Evolutionary conservation across 495 filamentous ascomycete species (phyloP), one percentile per base, ranked within the genome.

Genomic region (Penicillium samsonianum): DNA sequence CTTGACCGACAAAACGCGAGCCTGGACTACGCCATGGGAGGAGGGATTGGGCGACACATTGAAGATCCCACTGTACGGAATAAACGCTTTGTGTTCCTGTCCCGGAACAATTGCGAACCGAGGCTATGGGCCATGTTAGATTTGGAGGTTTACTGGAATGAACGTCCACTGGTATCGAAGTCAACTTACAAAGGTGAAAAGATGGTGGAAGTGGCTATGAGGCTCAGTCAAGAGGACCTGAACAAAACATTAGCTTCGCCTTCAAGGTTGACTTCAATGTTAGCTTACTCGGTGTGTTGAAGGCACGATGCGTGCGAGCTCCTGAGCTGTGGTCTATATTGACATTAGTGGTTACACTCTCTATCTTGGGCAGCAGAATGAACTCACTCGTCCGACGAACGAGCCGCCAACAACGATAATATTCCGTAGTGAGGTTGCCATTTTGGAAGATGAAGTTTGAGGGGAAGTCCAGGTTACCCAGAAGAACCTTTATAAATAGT

Each of bases 31-130:
- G 11, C 59, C 30, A 56, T 80, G 78, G 10, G 60, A 61, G 0
- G 67, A 48, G 3, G 73, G 52, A n/a, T 68, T 63, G 9, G 78
- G 67, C 9, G 65, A 52, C 1, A 38, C 56, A 3, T 71, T 46
- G 54, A 80, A 81, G 22, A 79, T 59, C 10, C 65, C 60, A 20
- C 60, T 71, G 63, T 80, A 80, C 0, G 80, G 80, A 46, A 82
- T 80, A 61, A 85, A 84, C 2, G 80, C 81, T 55, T 82, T 84
- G 55, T 83, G 78, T 53, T 82, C 80, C 33, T 82, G 69, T 17
- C 71, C 69, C 0, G 75, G 70, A 19, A 79, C 55, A 16, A 80
- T 71, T 11, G 80, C 74, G 60, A 82, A 82, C 3, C 80, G 78
- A 31, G 80, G 80, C 78, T 82, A 45, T 26, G 35, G 14, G 16